These are phyloP conservation scores for Cyclotella atomus DNA, from an alignment of 108 stramenopile species.

Conservation along the genomic window DNA sequence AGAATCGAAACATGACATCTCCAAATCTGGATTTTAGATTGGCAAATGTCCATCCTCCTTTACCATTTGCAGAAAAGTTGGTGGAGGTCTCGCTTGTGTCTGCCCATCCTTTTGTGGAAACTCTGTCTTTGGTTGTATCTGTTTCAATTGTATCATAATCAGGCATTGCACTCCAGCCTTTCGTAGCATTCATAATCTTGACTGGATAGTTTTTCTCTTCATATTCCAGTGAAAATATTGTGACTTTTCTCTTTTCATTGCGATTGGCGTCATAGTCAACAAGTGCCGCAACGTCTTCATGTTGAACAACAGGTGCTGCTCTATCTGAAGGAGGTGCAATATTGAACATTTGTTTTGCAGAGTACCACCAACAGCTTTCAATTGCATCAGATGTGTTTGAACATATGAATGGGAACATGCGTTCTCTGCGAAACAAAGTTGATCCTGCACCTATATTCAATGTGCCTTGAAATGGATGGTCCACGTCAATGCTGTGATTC, in stretches of 20 bases:
- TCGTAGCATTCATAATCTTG: conserved; percentile 65
- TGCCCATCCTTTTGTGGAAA: conserved; percentile 7
- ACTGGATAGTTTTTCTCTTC: conserved; percentile 76
- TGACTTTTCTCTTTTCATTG: conserved; percentile 24
- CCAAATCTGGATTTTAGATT: conserved; percentile 65
- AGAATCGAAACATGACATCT: conserved; percentile 70
- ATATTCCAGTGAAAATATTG: conserved; percentile 55
- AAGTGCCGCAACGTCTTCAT: conserved; percentile 16
- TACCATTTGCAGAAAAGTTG: conserved; percentile 32
- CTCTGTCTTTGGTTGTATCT: not conserved
- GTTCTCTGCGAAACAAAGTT: conserved; percentile 65
- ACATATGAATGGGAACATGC: conserved; percentile 53
- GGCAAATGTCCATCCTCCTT: conserved; percentile 60
- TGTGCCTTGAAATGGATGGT: conserved; percentile 32
- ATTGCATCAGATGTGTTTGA: not conserved
- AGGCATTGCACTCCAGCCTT: conserved; percentile 73
- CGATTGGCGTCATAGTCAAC: conserved; percentile 19
- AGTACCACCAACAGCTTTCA: conserved; percentile 47
- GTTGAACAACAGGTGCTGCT: conserved; percentile 19
- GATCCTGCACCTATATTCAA: conserved; percentile 75
- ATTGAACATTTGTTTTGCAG: conserved; percentile 21
- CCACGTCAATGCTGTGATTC: conserved; percentile 6
- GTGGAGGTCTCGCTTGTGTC: conserved; percentile 22
- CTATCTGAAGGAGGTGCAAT: conserved; percentile 21
- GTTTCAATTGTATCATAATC: not conserved